Evolutionary conservation across 352 stramenopile species (phyloP).

Genomic region (Salisapilia sapeloensis): DNA sequence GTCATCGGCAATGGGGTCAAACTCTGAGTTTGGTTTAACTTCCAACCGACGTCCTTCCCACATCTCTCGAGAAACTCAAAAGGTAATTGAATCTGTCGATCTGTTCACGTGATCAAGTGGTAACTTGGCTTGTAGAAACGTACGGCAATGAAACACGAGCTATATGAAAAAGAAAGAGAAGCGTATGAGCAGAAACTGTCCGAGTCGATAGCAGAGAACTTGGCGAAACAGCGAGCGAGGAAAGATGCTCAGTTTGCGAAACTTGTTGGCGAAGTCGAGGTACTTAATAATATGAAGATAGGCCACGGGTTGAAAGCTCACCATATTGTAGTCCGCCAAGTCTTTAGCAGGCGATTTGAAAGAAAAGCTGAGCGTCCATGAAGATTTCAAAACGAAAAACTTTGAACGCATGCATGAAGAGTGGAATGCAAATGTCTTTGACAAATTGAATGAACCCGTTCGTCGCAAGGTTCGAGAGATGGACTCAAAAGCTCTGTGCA

Average conservation of each 20-base stretch:
- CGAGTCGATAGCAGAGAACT: constrained; percentile 40
- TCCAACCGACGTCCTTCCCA: background rate
- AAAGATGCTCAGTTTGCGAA: constrained; percentile 55
- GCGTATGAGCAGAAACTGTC: constrained; percentile 34
- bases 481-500: constrained; percentile 17
- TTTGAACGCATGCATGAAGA: constrained; percentile 59
- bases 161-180: constrained; percentile 55
- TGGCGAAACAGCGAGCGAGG: constrained; percentile 40
- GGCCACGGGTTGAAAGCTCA: background rate
- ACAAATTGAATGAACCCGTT: constrained; percentile 58
- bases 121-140: constrained; percentile 30
- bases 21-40: background rate
- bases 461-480: constrained; percentile 26
- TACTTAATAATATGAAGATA: constrained; percentile 3
- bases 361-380: constrained; percentile 40
- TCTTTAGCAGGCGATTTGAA: constrained; percentile 35
- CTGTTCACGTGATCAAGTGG: constrained; percentile 2
- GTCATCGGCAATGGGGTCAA: constrained; percentile 1
- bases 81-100: background rate
- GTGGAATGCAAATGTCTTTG: constrained; percentile 40
- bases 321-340: constrained; percentile 22
- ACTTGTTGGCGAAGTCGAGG: constrained; percentile 51
- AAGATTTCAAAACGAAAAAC: constrained; percentile 38
- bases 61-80: background rate
- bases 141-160: constrained; percentile 52